Evolutionary conservation across 495 filamentous ascomycete genomes (phyloP).

Genomic region (Aspergillus biplanus): DNA sequence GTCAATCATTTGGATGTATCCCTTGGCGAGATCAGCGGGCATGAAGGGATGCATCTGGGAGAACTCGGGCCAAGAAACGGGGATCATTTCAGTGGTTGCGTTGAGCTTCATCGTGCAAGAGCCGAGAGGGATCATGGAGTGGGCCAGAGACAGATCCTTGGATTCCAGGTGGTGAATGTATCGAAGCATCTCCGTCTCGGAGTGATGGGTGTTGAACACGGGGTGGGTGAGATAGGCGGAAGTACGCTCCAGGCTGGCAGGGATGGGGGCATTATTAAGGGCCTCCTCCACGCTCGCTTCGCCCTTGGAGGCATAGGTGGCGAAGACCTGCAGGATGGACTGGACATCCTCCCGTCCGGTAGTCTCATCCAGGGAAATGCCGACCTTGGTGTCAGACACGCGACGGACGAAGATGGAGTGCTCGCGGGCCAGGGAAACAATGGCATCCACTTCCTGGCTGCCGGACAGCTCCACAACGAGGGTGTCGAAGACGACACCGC

Average conservation of each 20-base stretch:
- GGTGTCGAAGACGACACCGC: conserved; percentile 76
- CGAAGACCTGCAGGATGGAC: conserved; percentile 63
- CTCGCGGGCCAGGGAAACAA: conserved; percentile 52
- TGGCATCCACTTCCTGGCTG: conserved; percentile 53
- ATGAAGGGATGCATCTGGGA: conserved; percentile 85
- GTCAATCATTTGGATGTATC: conserved; percentile 70
- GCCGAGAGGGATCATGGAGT: conserved; percentile 99
- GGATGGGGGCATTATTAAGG: conserved; percentile 53
- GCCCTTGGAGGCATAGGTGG: conserved; percentile 39
- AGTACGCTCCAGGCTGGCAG: conserved; percentile 67
- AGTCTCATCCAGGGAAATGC: conserved; percentile 76
- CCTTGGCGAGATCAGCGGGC: conserved; percentile 62
- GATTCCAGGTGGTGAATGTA: conserved; percentile 96
- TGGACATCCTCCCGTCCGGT: conserved; percentile 62
- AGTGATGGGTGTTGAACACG: conserved; percentile 96
- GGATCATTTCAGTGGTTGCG: conserved; percentile 90
- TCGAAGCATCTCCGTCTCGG: conserved; percentile 91
- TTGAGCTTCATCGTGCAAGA: conserved; percentile 99
- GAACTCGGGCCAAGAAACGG: conserved; percentile 84
- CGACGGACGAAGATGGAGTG: conserved; percentile 66
- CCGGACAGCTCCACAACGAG: conserved; percentile 65
- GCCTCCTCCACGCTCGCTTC: conserved; percentile 48
- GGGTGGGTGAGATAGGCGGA: conserved; percentile 85
- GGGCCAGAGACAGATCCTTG: conserved; percentile 91
- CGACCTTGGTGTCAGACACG: conserved; percentile 62